A percentile compares a stretch with the other conserved stretches of the same genome.
Conservation (phyloP, 2,329 filamentous ascomycete genomes). For the Phialophora chinensis region DNA sequence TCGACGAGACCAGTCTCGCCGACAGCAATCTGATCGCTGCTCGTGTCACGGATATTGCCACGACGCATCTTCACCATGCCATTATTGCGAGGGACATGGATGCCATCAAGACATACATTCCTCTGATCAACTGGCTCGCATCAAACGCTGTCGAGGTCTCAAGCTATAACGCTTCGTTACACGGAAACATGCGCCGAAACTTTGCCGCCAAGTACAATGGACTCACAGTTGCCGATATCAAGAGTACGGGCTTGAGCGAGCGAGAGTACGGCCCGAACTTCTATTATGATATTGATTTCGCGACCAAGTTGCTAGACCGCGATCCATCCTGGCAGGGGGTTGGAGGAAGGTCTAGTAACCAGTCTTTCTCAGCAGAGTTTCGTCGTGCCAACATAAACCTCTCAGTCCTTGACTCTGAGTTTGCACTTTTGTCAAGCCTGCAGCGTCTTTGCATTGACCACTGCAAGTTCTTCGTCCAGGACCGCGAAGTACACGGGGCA, state of each 20-base stretch:
- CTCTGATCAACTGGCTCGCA: constrained; percentile 78
- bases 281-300: constrained; percentile 81
- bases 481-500: constrained; percentile 66
- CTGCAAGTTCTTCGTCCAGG: constrained; percentile 63
- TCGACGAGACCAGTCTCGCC: constrained; percentile 54
- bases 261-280: constrained; percentile 75
- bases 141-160: constrained; percentile 78
- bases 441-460: constrained; percentile 86
- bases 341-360: constrained; percentile 12
- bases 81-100: constrained; percentile 74
- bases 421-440: constrained; percentile 79
- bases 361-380: constrained; percentile 75
- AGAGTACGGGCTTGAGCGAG: constrained; percentile 71
- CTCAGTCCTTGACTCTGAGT: constrained; percentile 89
- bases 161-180: constrained; percentile 84
- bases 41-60: constrained; percentile 83
- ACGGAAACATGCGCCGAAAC: constrained; percentile 83
- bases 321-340: constrained; percentile 80
- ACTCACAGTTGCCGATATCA: constrained; percentile 77
- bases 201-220: constrained; percentile 78
- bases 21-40: constrained; percentile 75
- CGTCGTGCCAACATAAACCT: constrained; percentile 87
- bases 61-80: constrained; percentile 86
- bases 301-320: constrained; percentile 75
- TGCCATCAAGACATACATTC: constrained; percentile 73